Evolutionary conservation across 306 rosid species (phyloP).

Genomic region (Trichosanthes truncata): DNA sequence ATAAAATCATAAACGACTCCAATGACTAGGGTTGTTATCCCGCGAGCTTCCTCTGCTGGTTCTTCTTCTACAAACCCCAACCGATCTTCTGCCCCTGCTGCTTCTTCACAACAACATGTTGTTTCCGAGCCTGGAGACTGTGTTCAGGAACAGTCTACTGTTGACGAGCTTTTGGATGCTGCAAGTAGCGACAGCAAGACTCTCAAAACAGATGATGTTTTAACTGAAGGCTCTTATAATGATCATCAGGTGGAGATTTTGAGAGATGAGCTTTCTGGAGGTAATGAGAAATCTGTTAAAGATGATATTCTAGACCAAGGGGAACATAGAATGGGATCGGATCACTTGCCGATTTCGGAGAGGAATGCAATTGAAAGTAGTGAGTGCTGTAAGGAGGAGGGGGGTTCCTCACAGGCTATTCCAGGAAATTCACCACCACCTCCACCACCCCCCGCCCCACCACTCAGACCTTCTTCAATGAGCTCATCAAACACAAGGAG

Average conservation of each 20-base stretch:
- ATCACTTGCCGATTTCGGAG: conserved; percentile 29
- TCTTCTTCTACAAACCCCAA: conserved; percentile 58
- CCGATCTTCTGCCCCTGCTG: conserved; percentile 39
- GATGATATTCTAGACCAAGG: conserved; percentile 27
- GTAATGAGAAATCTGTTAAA: conserved; percentile 26
- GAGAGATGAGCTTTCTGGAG: conserved; percentile 24
- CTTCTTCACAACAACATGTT: conserved; percentile 27
- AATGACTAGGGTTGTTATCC: conserved; percentile 80
- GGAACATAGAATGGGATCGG: conserved; percentile 26
- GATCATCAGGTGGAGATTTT: conserved; percentile 39
- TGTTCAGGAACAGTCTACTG: conserved; percentile 22
- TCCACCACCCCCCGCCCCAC: conserved; percentile 94
- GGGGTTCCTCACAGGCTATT: conserved; percentile 16
- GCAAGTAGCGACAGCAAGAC: conserved; percentile 27
- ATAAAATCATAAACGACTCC: not conserved
- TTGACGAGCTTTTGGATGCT: conserved; percentile 41
- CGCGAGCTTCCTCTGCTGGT: conserved; percentile 56
- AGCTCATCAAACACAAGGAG: conserved; percentile 52
- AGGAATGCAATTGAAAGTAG: conserved; percentile 18
- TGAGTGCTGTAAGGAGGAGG: conserved; percentile 29
- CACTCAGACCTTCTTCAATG: conserved; percentile 44
- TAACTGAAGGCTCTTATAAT: conserved; percentile 23
- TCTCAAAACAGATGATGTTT: conserved; percentile 33
- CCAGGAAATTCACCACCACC: conserved; percentile 69
- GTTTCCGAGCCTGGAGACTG: conserved; percentile 43